Conservation (phyloP, 495 filamentous ascomycete genomes). For the Hapsidospora chrysogenum region DNA sequence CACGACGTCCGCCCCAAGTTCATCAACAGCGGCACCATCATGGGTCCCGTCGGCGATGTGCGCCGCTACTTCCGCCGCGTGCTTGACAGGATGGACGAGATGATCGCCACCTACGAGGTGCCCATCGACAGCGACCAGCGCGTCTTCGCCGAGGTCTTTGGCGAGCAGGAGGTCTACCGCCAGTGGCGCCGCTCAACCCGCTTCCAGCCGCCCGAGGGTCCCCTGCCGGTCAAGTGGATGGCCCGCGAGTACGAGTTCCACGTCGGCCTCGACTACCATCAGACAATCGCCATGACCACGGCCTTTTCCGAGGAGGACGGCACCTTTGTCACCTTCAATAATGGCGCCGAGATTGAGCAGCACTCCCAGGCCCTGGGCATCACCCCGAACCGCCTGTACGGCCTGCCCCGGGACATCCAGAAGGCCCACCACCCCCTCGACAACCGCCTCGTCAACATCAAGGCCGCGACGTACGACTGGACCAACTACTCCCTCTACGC, state of each 20-base stretch:
- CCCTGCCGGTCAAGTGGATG: not conserved
- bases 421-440: not conserved
- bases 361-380: not conserved
- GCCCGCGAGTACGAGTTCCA: not conserved
- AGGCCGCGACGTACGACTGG: too few species aligned
- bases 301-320: not conserved
- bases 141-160: constrained; percentile 38
- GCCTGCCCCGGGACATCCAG: not conserved
- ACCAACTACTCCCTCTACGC: not conserved
- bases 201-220: not conserved
- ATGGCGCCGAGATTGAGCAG: not conserved
- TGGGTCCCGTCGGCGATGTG: constrained; percentile 35
- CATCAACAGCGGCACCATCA: constrained; percentile 34
- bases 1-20: constrained; percentile 21
- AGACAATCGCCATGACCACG: not conserved
- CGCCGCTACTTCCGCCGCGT: constrained; percentile 25
- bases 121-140: constrained; percentile 19
- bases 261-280: constrained; percentile 1
- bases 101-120: not conserved
- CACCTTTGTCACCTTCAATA: not conserved
- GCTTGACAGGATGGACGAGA: constrained; percentile 2
- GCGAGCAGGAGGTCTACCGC: constrained; percentile 31
- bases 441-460: not conserved
- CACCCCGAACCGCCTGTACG: not conserved
- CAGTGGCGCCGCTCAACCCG: not conserved